A percentile compares a stretch with the other conserved stretches of the same genome.
These are phyloP conservation scores for Plenodomus tracheiphilus DNA, from an alignment of 2,329 filamentous ascomycete genomes.

Conservation along the genomic window DNA sequence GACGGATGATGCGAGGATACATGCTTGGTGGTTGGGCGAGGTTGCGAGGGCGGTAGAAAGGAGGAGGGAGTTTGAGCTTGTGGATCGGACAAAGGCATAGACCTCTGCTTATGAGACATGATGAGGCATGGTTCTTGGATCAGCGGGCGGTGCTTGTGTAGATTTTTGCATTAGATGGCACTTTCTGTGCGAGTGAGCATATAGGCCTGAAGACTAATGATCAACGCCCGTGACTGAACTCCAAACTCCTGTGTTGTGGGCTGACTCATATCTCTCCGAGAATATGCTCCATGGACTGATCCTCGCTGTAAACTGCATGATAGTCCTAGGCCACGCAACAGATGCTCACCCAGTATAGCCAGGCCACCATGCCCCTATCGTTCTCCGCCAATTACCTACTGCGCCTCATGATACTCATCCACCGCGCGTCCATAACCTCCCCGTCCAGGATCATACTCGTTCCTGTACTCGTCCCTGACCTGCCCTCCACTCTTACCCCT, in stretches of 20 bases:
- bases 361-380: too few relatives aligned
- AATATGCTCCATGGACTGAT: too few relatives aligned
- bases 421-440: slow-evolving; percentile 81
- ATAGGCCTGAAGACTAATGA: neutral
- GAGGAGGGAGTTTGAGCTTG: slow-evolving; percentile 38
- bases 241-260: neutral
- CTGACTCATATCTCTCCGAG: too few relatives aligned
- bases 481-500: slow-evolving; percentile 95
- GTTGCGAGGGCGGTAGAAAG: slow-evolving; percentile 51
- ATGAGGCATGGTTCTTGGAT: slow-evolving; percentile 1
- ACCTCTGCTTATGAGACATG: neutral
- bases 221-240: neutral
- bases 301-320: too few relatives aligned
- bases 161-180: neutral
- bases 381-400: too few relatives aligned
- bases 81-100: slow-evolving; percentile 23
- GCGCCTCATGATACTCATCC: slow-evolving; percentile 36
- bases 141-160: slow-evolving; percentile 10
- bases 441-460: slow-evolving; percentile 93
- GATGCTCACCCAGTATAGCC: neutral
- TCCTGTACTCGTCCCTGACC: slow-evolving; percentile 94
- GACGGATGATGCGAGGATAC: slow-evolving; percentile 84
- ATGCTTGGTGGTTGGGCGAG: slow-evolving; percentile 88
- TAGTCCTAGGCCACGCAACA: too few relatives aligned
- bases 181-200: neutral